Percentiles rank a stretch among this genome's conserved stretches.
Conservation (phyloP, 78 protist genomes). For the Dictyostelium capitatum region DNA sequence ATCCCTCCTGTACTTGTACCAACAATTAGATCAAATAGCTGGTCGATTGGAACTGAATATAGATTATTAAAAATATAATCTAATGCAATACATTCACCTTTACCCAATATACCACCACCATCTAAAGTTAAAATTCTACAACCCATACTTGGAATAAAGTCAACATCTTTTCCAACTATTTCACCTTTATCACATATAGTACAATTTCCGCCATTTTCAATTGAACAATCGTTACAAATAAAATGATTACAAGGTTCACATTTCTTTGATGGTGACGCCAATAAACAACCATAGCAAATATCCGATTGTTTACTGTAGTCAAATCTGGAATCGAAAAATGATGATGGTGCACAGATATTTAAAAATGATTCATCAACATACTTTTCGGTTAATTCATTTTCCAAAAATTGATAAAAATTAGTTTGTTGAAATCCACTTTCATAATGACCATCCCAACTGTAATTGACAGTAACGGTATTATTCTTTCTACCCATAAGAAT, state of each 20-base stretch:
- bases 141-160: not conserved
- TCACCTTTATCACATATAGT: not conserved
- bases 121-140: slow-evolving; percentile 16
- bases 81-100: not conserved
- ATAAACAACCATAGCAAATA: too few relatives aligned
- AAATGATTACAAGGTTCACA: not conserved
- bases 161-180: not conserved
- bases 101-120: slow-evolving; percentile 6
- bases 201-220: not conserved
- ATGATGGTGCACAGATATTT: too few relatives aligned
- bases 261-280: too few relatives aligned
- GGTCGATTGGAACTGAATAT: not conserved
- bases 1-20: slow-evolving; percentile 1
- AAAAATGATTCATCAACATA: too few relatives aligned
- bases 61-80: not conserved
- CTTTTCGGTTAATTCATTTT: too few relatives aligned
- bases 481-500: too few relatives aligned
- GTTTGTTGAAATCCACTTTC: too few relatives aligned
- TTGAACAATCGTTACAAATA: not conserved
- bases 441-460: too few relatives aligned
- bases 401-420: too few relatives aligned
- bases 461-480: too few relatives aligned
- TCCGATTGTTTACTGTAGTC: too few relatives aligned
- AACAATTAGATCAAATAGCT: not conserved
- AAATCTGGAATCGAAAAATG: too few relatives aligned